phyloP scores from a whole-genome alignment of 148 eudicot genomes.

The Vaccinium myrtillus region DNA sequence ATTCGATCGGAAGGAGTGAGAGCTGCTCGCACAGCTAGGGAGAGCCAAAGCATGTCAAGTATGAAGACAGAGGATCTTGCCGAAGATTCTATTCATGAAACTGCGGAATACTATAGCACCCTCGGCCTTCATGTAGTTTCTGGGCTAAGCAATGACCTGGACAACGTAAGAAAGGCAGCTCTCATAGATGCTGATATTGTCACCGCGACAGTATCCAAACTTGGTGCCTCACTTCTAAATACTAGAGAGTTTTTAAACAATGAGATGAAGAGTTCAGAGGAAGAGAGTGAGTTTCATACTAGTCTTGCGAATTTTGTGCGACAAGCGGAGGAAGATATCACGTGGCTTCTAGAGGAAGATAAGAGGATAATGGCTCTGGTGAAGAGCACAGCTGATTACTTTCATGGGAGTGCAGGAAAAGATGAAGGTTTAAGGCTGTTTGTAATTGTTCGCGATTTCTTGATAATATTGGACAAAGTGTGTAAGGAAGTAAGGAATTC shows the following conservation, averaged over 20 bases:
- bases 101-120: constrained; percentile 36
- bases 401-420: constrained; percentile 68
- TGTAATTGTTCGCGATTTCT: constrained; percentile 67
- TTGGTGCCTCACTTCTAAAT: constrained; percentile 50
- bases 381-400: constrained; percentile 76
- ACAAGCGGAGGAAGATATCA: constrained; percentile 50
- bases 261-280: constrained; percentile 44
- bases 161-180: constrained; percentile 69
- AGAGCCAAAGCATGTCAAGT: constrained; percentile 44
- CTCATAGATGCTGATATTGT: constrained; percentile 58
- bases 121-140: constrained; percentile 71
- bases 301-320: constrained; percentile 46
- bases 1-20: constrained; percentile 71
- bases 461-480: constrained; percentile 59
- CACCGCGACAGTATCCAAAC: constrained; percentile 44
- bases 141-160: constrained; percentile 50
- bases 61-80: constrained; percentile 42
- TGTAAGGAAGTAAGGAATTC: constrained; percentile 52
- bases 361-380: constrained; percentile 59
- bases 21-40: constrained; percentile 48
- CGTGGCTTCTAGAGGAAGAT: constrained; percentile 59
- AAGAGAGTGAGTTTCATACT: constrained; percentile 42
- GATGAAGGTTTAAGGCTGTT: constrained; percentile 83
- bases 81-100: constrained; percentile 36
- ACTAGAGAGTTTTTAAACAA: constrained; percentile 45